These are phyloP conservation scores for Gillenia trifoliata DNA, from an alignment of 306 rosid species.

Conservation along the genomic window DNA sequence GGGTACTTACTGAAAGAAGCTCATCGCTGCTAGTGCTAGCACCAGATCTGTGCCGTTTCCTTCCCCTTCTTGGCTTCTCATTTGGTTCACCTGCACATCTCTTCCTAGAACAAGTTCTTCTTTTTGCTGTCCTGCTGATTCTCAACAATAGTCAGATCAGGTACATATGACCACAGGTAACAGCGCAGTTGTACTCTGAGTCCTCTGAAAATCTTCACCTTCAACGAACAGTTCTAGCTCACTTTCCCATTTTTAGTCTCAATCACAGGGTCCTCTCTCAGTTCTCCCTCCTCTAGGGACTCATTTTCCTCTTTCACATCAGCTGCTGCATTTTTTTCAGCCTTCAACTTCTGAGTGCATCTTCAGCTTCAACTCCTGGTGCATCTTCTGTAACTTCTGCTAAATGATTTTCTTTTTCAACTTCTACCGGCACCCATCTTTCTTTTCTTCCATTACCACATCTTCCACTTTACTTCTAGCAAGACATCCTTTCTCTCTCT, in stretches of 20 bases:
- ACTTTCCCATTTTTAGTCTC: neutral
- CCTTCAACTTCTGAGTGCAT: neutral
- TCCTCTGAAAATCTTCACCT: neutral
- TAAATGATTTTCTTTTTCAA: neutral
- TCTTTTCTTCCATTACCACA: neutral
- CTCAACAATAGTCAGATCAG: neutral
- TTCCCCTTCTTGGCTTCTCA: neutral
- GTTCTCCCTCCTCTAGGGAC: neutral
- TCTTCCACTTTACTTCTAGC: neutral
- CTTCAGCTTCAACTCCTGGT: neutral
- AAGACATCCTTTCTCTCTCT: neutral
- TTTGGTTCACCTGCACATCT: neutral
- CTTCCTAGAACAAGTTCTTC: neutral
- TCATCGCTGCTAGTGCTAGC: neutral
- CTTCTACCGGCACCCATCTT: neutral
- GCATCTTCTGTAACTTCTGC: neutral
- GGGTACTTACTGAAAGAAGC: neutral
- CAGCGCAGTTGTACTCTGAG: neutral
- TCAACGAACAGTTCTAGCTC: neutral
- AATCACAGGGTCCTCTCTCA: neutral
- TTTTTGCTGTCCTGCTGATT: neutral
- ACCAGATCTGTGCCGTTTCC: neutral
- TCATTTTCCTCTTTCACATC: neutral
- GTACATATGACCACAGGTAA: neutral
- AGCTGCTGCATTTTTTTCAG: neutral